Conservation (phyloP, 2,329 filamentous ascomycete species). For the Alternaria alternata region DNA sequence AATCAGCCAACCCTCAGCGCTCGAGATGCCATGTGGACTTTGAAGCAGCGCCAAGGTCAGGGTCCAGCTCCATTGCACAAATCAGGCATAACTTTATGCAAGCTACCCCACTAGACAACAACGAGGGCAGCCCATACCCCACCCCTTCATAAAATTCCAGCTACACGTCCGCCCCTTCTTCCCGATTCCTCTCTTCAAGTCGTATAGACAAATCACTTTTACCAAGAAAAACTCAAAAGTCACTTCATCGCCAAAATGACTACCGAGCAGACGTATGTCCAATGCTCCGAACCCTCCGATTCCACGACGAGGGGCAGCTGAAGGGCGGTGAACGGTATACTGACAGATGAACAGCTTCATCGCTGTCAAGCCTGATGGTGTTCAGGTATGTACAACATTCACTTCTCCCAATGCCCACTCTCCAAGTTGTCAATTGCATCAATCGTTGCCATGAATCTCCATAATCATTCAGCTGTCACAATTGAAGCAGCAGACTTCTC, state of each 20-base stretch:
- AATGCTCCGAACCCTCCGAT: neutral
- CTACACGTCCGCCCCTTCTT: conserved; percentile 26
- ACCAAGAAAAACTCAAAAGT: conserved; percentile 43
- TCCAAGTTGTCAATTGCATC: neutral
- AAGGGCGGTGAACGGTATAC: conserved; percentile 34
- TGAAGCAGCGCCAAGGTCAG: conserved; percentile 21
- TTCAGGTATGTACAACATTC: conserved; percentile 74
- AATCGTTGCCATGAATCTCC: neutral
- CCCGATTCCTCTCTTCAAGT: conserved; percentile 44
- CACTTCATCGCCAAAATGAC: conserved; percentile 57
- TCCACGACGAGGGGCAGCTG: neutral
- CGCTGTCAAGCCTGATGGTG: conserved; percentile 99
- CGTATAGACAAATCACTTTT: conserved; percentile 58
- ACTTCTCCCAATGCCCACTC: too few species aligned
- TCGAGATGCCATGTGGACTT: conserved; percentile 26
- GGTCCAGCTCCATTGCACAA: conserved; percentile 14
- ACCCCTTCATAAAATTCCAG: conserved; percentile 39
- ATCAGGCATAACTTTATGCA: conserved; percentile 20
- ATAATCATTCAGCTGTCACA: neutral
- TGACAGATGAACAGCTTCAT: conserved; percentile 78
- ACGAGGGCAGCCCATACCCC: conserved; percentile 31
- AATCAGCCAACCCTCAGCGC: conserved; percentile 3
- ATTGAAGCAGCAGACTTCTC: neutral
- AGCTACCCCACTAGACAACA: conserved; percentile 20
- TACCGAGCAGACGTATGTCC: conserved; percentile 85